phyloP scores from a whole-genome alignment of 345 rosid species.

The Aquilaria malaccensis region DNA sequence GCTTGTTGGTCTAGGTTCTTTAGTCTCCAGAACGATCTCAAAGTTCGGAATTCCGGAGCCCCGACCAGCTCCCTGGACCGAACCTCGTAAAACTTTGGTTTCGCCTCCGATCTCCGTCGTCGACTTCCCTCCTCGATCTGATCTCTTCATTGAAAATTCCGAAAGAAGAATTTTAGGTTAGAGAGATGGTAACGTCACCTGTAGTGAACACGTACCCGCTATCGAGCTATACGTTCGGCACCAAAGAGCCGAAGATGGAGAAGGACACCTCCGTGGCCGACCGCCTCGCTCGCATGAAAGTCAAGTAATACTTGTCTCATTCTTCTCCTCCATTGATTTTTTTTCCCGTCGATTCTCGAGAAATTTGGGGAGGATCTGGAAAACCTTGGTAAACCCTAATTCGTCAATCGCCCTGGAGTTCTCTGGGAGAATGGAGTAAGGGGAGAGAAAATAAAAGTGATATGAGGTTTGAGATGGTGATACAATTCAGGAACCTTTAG shows the following conservation, averaged over 20 bases:
- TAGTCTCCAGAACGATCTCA: background rate
- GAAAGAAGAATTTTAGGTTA: background rate
- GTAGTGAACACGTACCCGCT: constrained; percentile 89
- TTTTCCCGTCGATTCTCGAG: background rate
- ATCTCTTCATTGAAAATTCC: background rate
- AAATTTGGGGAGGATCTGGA: background rate
- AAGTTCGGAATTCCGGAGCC: background rate
- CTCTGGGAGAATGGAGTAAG: background rate
- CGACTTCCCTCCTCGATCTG: background rate
- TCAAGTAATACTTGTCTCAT: constrained; percentile 46
- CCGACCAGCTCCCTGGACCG: background rate
- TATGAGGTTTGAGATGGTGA: too few relatives aligned
- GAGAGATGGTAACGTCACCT: constrained; percentile 60
- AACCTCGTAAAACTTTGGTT: background rate
- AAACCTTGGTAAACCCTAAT: constrained; percentile 42
- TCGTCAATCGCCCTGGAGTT: background rate
- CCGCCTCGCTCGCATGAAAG: constrained; percentile 98
- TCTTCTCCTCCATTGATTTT: background rate
- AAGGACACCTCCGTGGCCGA: constrained; percentile 95
- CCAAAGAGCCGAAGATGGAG: constrained; percentile 95
- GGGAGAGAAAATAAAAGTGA: too few relatives aligned
- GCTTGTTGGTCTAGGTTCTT: too few relatives aligned
- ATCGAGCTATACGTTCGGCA: constrained; percentile 91
- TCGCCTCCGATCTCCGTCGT: background rate
- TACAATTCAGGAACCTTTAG: too few relatives aligned